These are phyloP conservation scores for Exophiala xenobiotica DNA, from an alignment of 2,329 filamentous ascomycete genomes.

Conservation along the genomic window DNA sequence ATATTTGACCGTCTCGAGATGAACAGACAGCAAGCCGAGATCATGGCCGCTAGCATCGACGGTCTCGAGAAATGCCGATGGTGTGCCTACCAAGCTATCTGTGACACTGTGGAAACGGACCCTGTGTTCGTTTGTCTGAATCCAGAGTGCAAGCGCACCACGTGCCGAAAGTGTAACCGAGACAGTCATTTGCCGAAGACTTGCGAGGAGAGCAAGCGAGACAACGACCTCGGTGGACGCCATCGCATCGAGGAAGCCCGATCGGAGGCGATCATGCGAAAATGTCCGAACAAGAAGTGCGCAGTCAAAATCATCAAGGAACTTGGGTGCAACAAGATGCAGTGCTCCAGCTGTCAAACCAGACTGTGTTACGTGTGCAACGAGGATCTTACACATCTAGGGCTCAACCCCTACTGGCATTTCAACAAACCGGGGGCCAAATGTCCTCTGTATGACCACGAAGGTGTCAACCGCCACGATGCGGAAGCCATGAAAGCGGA, in stretches of 20 bases:
- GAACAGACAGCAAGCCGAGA: constrained; percentile 67
- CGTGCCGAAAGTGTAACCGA: constrained; percentile 66
- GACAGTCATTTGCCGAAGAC: constrained; percentile 70
- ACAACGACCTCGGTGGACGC: constrained; percentile 60
- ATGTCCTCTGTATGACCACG: constrained; percentile 68
- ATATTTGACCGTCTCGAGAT: constrained; percentile 63
- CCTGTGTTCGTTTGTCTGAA: constrained; percentile 73
- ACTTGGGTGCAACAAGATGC: constrained; percentile 80
- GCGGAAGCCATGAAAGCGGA: constrained; percentile 35
- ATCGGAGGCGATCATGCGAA: constrained; percentile 73
- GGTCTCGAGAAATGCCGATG: constrained; percentile 76
- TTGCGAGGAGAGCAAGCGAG: constrained; percentile 65
- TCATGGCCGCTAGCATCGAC: constrained; percentile 69
- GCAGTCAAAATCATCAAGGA: constrained; percentile 77
- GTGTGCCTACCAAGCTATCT: constrained; percentile 76
- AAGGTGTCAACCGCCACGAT: constrained; percentile 33
- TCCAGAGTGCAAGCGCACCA: constrained; percentile 61
- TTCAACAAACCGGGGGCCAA: constrained; percentile 65
- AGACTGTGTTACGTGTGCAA: constrained; percentile 64
- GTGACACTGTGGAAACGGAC: constrained; percentile 64
- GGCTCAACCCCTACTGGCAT: constrained; percentile 65
- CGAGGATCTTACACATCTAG: constrained; percentile 49
- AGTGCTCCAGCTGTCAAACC: constrained; percentile 60
- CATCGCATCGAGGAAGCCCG: constrained; percentile 79
- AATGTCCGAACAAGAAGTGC: constrained; percentile 57